Conservation (phyloP, 495 filamentous ascomycete species). For the Thermothielavioides terrestris region DNA sequence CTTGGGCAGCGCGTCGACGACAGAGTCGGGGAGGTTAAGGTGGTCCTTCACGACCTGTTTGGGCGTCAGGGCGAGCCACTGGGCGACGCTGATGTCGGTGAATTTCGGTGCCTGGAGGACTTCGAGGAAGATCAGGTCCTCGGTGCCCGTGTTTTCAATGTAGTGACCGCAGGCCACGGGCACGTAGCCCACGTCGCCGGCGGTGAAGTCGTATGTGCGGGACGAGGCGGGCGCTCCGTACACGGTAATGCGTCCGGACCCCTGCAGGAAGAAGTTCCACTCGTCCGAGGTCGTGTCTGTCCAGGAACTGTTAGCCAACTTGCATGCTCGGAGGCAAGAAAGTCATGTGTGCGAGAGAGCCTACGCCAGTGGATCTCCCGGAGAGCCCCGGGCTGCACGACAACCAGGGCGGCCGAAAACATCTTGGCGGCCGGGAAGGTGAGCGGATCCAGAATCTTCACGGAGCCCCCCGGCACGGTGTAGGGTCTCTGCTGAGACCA, state of each 20-base stretch:
- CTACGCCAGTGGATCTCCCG: constrained; percentile 56
- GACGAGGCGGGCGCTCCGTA: constrained; percentile 43
- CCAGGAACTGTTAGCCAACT: too few relatives aligned
- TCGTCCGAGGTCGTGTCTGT: constrained; percentile 50
- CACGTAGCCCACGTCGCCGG: constrained; percentile 54
- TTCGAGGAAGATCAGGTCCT: constrained; percentile 53
- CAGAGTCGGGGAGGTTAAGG: constrained; percentile 36
- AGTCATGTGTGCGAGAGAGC: too few relatives aligned
- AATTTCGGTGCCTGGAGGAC: constrained; percentile 51
- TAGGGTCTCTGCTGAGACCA: constrained; percentile 50
- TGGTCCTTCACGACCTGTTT: constrained; percentile 48
- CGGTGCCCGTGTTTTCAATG: constrained; percentile 53
- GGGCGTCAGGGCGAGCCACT: constrained; percentile 63
- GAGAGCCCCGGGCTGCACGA: constrained; percentile 48
- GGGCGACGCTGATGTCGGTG: constrained; percentile 55
- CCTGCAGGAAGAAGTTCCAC: constrained; percentile 47
- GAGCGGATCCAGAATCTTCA: constrained; percentile 55
- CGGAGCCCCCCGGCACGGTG: constrained; percentile 46
- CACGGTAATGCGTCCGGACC: constrained; percentile 45
- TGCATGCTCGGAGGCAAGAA: too few relatives aligned
- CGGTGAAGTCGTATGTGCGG: constrained; percentile 37
- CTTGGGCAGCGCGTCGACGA: constrained; percentile 47
- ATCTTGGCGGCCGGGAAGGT: constrained; percentile 60
- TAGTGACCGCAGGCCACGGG: constrained; percentile 56
- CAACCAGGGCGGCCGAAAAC: constrained; percentile 53